Evolutionary conservation across 140 eudicot species (phyloP).

Genomic region (Oenanthe javanica): DNA sequence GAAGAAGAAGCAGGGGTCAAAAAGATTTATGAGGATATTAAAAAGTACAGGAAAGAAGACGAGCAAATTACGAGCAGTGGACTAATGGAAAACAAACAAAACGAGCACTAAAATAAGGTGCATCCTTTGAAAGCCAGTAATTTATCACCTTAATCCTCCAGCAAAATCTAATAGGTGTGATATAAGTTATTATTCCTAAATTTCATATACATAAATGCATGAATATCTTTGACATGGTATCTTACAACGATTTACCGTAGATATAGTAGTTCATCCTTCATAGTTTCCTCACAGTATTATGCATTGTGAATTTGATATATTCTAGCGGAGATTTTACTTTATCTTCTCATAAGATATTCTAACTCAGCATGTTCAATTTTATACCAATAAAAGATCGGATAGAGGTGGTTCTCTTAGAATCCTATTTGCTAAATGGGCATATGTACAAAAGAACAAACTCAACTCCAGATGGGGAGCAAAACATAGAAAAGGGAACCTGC

Average conservation of each 20-base stretch:
- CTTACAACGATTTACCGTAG: neutral
- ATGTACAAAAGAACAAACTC: neutral
- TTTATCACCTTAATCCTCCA: neutral
- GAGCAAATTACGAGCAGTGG: neutral
- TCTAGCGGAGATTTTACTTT: neutral
- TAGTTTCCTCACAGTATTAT: neutral
- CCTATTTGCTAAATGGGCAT: neutral
- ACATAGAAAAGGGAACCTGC: neutral
- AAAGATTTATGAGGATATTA: neutral
- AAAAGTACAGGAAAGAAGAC: neutral
- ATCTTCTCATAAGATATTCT: neutral
- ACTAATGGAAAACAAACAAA: neutral
- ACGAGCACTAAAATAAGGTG: neutral
- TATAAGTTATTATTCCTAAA: neutral
- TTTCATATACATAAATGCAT: neutral
- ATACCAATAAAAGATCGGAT: neutral
- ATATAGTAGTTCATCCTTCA: neutral
- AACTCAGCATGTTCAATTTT: neutral
- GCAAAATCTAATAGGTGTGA: neutral
- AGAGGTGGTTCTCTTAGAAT: neutral
- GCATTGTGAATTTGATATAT: neutral
- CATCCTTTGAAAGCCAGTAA: neutral
- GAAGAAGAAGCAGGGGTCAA: neutral
- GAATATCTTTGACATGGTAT: neutral
- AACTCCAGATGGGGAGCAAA: neutral